Base-by-base conservation (phyloP, 202 grass and related monocot genomes). In the Setaria viridis region DNA sequence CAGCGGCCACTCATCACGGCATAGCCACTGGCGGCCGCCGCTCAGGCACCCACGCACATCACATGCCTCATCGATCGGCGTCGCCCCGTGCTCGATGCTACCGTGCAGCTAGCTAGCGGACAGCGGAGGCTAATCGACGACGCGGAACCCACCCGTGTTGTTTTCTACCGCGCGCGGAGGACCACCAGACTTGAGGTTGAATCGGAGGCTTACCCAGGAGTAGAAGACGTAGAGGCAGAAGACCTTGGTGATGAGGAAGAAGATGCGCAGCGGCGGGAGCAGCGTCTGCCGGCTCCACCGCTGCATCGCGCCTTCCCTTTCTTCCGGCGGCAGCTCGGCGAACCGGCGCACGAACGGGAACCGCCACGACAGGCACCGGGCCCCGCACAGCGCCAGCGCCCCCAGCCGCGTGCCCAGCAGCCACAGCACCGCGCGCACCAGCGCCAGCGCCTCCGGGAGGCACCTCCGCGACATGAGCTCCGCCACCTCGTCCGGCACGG, bases 171-270 rank as follows among this genome's bases (percentile, higher is more conserved):
- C 45, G 15, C 11, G 29, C 20, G 11, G 30, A 34, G 62, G 62
- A 65, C 62, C 32, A 64, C 29, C 4, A 11, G 60, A 3, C 8
- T 14, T 4, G 62, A 33, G 21, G 19, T 57, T 57, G 57, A 62
- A 16, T 4, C 1, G 1, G n/a, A 11, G n/a, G 57, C 57, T 73
- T 90, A 99, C 96, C 93, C 82, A 30, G 17, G 93, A 88, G 91
- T 94, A 99, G 90, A 99, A 99, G 88, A 73, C 82, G 88, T 80
- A 87, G 76, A 88, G 79, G 87, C 88, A 94, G 70, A 85, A 88
- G 67, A 91, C 57, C 77, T 99, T 99, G 88, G 86, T 39, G 34
- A 92, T 9, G 42, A 90, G 17, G 69, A 99, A 99, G 73, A 92
- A 88, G 67, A 94, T 46, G 60, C 96, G 94, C 43, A 99, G 88